These are phyloP conservation scores for Babesia divergens DNA, from an alignment of 169 alveolate species.

Conservation along the genomic window DNA sequence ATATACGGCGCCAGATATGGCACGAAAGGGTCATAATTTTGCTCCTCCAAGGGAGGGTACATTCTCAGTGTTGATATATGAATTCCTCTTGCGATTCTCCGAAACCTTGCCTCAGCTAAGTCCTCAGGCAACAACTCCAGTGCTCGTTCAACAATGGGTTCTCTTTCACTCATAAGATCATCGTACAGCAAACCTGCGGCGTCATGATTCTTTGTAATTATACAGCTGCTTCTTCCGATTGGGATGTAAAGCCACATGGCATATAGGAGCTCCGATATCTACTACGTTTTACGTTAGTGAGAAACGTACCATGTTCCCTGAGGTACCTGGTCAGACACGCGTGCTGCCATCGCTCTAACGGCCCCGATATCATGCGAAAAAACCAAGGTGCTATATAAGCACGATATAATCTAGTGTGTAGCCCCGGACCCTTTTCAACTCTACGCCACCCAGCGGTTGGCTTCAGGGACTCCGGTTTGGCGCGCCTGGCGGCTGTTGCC, in stretches of 20 bases:
- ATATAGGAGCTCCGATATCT: no score
- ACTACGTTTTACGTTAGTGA: neutral
- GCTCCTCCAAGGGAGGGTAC: conserved; percentile 75
- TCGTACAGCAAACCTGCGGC: conserved; percentile 79
- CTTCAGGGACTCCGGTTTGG: conserved; percentile 41
- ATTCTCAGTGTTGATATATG: conserved; percentile 71
- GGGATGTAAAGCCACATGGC: no score
- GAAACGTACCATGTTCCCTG: conserved; percentile 77
- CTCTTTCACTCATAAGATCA: conserved; percentile 78
- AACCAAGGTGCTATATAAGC: conserved; percentile 76
- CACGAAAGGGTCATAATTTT: conserved; percentile 83
- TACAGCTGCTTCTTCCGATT: no score
- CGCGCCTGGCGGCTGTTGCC: conserved; percentile 44
- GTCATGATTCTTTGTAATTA: neutral
- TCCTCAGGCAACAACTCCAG: conserved; percentile 77
- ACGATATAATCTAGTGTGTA: conserved; percentile 38
- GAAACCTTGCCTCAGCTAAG: conserved; percentile 71
- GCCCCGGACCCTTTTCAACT: conserved; percentile 27
- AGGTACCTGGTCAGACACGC: conserved; percentile 80
- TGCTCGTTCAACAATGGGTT: conserved; percentile 84
- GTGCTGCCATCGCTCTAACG: conserved; percentile 82
- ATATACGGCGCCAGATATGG: conserved; percentile 85
- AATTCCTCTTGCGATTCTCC: conserved; percentile 80
- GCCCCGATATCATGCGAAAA: conserved; percentile 77
- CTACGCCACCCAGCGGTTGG: conserved; percentile 15